Conservation (phyloP, 257 asterid genomes). For the Scutellaria minor region DNA sequence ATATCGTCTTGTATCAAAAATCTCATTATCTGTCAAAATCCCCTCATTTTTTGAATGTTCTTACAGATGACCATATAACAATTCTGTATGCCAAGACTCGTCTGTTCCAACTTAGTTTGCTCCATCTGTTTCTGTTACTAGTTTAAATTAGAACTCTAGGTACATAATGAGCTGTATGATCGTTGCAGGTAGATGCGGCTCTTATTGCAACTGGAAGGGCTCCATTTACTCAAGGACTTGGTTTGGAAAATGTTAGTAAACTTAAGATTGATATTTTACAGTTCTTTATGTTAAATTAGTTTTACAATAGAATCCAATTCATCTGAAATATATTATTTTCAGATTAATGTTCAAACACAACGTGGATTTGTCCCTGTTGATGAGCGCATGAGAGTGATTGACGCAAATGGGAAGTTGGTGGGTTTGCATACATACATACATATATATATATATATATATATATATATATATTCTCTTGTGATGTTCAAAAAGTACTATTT, state of each 20-base stretch:
- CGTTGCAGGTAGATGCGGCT: conserved; percentile 92
- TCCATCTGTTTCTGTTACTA: conserved; percentile 24
- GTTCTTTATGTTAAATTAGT: conserved; percentile 18
- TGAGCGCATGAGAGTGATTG: conserved; percentile 91
- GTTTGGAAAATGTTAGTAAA: conserved; percentile 86
- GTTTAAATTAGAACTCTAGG: conserved; percentile 19
- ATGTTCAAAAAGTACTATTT: conserved; percentile 21
- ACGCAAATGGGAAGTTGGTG: conserved; percentile 85
- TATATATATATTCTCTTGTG: conserved; percentile 10
- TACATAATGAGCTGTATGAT: conserved; percentile 35
- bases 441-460: too few relatives aligned
- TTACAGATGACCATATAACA: conserved; percentile 21
- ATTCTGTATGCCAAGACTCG: conserved; percentile 17
- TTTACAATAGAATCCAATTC: conserved; percentile 24
- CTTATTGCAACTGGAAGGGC: conserved; percentile 99
- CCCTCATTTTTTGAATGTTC: conserved; percentile 17
- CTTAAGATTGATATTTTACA: conserved; percentile 28
- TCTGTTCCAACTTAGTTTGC: conserved; percentile 22
- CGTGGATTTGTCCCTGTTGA: conserved; percentile 97
- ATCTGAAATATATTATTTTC: conserved; percentile 36
- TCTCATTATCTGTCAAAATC: conserved; percentile 9
- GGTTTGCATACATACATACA: conserved; percentile 30
- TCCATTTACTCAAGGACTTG: conserved; percentile 95
- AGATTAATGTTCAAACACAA: conserved; percentile 87
- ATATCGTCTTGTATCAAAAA: conserved; percentile 18